phyloP scores from a whole-genome alignment of 2,329 filamentous ascomycete genomes.

The Penicillium sp. region DNA sequence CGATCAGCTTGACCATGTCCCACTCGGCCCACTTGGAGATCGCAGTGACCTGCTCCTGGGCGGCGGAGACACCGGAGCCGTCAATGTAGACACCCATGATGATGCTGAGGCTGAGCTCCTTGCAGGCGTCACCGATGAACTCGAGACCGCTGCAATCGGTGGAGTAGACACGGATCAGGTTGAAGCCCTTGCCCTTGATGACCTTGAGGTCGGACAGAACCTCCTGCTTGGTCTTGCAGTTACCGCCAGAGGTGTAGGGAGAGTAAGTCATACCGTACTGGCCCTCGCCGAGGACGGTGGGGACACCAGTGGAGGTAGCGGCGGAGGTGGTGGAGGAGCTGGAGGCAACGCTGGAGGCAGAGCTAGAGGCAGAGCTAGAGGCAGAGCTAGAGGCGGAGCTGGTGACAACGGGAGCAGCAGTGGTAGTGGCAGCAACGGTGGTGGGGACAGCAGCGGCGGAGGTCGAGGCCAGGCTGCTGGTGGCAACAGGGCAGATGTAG shows the following conservation, averaged over 20 bases:
- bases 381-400: conserved; percentile 12
- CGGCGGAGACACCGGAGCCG: conserved; percentile 57
- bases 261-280: conserved; percentile 79
- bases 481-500: conserved; percentile 68
- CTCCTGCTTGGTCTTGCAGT: conserved; percentile 63
- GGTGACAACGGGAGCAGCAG: conserved; percentile 8
- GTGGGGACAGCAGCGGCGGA: conserved; percentile 25
- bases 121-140: conserved; percentile 69
- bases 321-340: conserved; percentile 24
- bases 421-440: conserved; percentile 23
- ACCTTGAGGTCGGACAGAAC: conserved; percentile 60
- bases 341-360: conserved; percentile 7
- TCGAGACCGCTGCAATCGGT: conserved; percentile 83
- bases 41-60: conserved; percentile 69
- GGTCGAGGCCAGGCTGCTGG: conserved; percentile 33
- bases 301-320: background rate
- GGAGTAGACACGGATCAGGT: conserved; percentile 76
- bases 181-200: conserved; percentile 67
- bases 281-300: conserved; percentile 34
- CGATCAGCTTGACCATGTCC: conserved; percentile 73
- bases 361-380: conserved; percentile 8
- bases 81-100: conserved; percentile 88
- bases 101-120: conserved; percentile 67
- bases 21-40: conserved; percentile 73
- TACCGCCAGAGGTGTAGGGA: conserved; percentile 59